Base-by-base conservation (phyloP, 805 yeast genomes). In the Metschnikowia corniflorae region DNA sequence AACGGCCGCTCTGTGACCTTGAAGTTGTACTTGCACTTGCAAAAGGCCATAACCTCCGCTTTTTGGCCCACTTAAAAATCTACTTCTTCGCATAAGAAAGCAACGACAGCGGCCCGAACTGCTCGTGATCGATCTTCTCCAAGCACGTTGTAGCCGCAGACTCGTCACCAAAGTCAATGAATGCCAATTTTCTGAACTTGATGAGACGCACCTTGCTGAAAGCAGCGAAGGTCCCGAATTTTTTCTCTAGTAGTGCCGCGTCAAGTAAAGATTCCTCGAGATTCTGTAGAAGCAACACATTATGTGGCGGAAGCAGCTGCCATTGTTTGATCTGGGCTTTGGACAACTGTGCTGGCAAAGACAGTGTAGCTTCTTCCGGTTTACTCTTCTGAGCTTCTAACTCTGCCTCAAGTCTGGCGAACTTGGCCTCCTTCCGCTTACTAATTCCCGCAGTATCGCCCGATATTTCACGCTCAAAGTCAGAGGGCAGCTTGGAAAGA, bases 151-250 rank as follows among this genome's bases (percentile, higher is more conserved):
- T 65, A 0, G 95, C 82, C 26, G 65, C 58, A 2, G 58, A 51
- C 16, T 77, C 82, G 5, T 65, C 62, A 16, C 73, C 77, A 55
- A 81, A 91, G 50, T 91, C 97, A 3, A 91, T 72, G 58, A 91
- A 83, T 8, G 93, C 94, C 30, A 91, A 73, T 25, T 75, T 75
- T 29, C 86, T 71, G 5, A 80, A 75, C 2, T 73, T 68, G 18
- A 91, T 87, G 24, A 78, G 60, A 35, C 94, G 75, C 2, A 81
- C 65, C 46, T 81, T 85, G 9, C 75, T 60, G 44, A 82, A 82
- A 0, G 95, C 96, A 1, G 67, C 61, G 43, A 53, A 73, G 3
- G 55, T 51, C 3, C 62, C 66, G 53, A 86, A 88, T 0, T 68
- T 44, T 0, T 49, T 60, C 3, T 54, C 55, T 6, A 88, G 58